phyloP scores from a whole-genome alignment of 2,329 filamentous ascomycete species.

The Hypoxylon rubiginosum region DNA sequence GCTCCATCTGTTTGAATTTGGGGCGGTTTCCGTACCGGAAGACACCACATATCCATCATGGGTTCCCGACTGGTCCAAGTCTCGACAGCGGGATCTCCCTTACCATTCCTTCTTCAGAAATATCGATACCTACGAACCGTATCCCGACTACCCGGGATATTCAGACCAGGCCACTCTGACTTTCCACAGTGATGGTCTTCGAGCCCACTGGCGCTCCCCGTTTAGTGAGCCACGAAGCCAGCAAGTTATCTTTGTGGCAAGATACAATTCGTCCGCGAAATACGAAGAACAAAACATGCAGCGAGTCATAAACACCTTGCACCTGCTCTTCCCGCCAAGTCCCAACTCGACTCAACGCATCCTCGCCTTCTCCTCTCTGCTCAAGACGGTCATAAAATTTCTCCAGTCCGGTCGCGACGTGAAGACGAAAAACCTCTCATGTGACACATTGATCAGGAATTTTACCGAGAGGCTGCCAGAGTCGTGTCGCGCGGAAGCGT shows the following conservation, averaged over 20 bases:
- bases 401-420: background rate
- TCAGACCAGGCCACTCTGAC: background rate
- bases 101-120: background rate
- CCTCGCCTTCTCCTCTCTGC: background rate
- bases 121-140: background rate
- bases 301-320: background rate
- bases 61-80: background rate
- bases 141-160: background rate
- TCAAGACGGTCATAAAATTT: background rate
- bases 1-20: background rate
- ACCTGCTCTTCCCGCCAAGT: background rate
- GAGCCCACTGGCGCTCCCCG: background rate
- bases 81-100: background rate
- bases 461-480: background rate
- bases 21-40: background rate
- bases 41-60: background rate
- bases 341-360: background rate
- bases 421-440: background rate
- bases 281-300: background rate
- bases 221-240: background rate
- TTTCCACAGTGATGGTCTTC: background rate
- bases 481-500: background rate
- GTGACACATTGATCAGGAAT: background rate
- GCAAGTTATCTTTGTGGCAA: background rate
- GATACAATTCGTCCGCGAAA: background rate